Evolutionary conservation across 2,329 filamentous ascomycete species (phyloP), one percentile per base, ranked within the genome.

Genomic region (Aspergillus brunneoviolaceus): DNA sequence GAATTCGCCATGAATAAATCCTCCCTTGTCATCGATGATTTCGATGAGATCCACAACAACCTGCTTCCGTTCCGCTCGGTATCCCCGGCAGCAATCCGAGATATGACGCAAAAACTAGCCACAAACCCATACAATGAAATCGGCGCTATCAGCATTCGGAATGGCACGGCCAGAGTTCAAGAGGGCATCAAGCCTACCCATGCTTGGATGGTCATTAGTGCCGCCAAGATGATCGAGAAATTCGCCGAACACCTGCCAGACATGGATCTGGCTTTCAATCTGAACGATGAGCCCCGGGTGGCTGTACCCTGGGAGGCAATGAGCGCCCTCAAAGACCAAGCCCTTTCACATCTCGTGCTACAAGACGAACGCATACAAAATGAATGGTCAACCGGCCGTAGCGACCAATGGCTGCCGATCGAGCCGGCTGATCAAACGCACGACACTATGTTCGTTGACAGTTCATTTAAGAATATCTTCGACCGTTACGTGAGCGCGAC

Each of bases 191-290:
- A 80, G 56, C 80, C 80, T 1, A 84, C 84, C 4, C 83, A 87
- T 70, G 76, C 78, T 19, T 86, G 84, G 84, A 84, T 86, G 81
- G 75, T 87, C 9, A 79, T 83, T 33, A 84, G 83, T 25, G 76
- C 83, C 1, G 74, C 79, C 1, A 67, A 75, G 6, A 84, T 87
- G 76, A 83, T 87, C 33, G 75, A 79, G 39, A 76, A 79, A 1
- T 86, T 87, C 64, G 77, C 78, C 1, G 69, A 83, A 58, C 77
- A 80, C 64, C 76, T 87, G 31, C 85, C 85, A 0, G 85, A 87
- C 61, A 87, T 88, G 85, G 85, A 87, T 66, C 70, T 88, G 42
- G 84, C 82, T 0, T 82, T 87, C 73, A 87, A 87, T 61, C 68
- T 87, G n/a, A 85, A 87, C 60, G 84, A 87, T 63, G 84, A 87